Conservation (phyloP, 2,329 filamentous ascomycete genomes). For the Calonectria pseudoreteaudii region DNA sequence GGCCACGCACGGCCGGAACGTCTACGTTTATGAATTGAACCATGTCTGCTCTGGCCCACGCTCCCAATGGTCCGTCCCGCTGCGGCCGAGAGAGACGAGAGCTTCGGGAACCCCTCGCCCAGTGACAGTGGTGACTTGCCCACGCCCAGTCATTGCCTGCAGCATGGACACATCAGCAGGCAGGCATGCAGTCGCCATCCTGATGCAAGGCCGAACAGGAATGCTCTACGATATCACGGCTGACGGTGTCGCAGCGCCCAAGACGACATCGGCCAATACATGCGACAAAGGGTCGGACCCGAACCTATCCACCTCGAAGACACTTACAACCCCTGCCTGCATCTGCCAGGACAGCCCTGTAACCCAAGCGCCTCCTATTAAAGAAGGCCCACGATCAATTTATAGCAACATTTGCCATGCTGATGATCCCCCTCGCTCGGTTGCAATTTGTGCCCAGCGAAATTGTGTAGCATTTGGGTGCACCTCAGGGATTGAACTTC, state of each 20-base stretch:
- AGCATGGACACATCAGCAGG: constrained; percentile 72
- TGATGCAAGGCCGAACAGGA: constrained; percentile 70
- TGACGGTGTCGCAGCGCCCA: constrained; percentile 24
- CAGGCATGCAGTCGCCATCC: constrained; percentile 66
- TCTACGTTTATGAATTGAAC: constrained; percentile 66
- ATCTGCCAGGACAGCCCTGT: constrained; percentile 39
- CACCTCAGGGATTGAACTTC: constrained; percentile 70
- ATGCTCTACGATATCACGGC: constrained; percentile 67
- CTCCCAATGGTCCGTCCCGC: constrained; percentile 42
- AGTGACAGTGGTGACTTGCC: constrained; percentile 67
- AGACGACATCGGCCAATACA: constrained; percentile 13
- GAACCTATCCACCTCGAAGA: constrained; percentile 14
- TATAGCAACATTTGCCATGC: constrained; percentile 66
- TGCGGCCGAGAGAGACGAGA: constrained; percentile 37
- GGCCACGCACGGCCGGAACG: constrained; percentile 62
- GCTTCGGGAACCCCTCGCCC: constrained; percentile 51
- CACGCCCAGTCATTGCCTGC: constrained; percentile 66
- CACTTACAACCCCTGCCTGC: constrained; percentile 29
- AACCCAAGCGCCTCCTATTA: constrained; percentile 42
- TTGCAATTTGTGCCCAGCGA: constrained; percentile 74
- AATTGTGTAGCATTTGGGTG: constrained; percentile 75
- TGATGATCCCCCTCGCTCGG: constrained; percentile 73
- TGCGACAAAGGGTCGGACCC: constrained; percentile 26
- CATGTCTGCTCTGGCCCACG: constrained; percentile 48
- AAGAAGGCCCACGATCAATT: constrained; percentile 46